phyloP scores from a whole-genome alignment of 2,329 filamentous ascomycete species.

The Aspergillus tanneri region DNA sequence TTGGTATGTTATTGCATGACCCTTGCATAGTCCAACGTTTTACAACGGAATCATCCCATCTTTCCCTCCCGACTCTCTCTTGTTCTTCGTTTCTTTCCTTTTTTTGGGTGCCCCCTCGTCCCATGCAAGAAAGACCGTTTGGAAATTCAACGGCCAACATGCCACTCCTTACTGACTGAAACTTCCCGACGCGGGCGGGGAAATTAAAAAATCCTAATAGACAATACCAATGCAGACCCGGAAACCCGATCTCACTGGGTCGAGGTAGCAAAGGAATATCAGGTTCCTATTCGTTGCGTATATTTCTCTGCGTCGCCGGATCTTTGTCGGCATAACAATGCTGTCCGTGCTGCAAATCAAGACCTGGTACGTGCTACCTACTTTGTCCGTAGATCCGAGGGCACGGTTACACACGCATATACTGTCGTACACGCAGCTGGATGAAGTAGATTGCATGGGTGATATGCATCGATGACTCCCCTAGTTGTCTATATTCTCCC shows the following conservation, averaged over 20 bases:
- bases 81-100: background rate
- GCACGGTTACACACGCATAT: conserved; percentile 3
- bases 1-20: conserved; percentile 61
- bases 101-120: too few relatives aligned
- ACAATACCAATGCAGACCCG: conserved; percentile 90
- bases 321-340: conserved; percentile 82
- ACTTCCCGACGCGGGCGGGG: background rate
- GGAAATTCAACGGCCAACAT: background rate
- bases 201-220: conserved; percentile 46
- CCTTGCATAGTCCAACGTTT: conserved; percentile 20
- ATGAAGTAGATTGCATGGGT: too few relatives aligned
- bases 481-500: too few relatives aligned
- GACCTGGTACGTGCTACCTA: conserved; percentile 32
- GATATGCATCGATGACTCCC: too few relatives aligned
- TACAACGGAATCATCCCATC: conserved; percentile 4
- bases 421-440: too few relatives aligned
- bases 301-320: conserved; percentile 73
- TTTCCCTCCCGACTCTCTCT: background rate
- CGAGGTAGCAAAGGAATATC: conserved; percentile 66
- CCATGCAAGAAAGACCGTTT: background rate
- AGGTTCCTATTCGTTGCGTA: conserved; percentile 78
- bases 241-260: conserved; percentile 79
- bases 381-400: background rate
- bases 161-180: background rate
- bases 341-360: conserved; percentile 67